Conservation (phyloP, 257 asterid genomes). For the Nicotiana knightiana region DNA sequence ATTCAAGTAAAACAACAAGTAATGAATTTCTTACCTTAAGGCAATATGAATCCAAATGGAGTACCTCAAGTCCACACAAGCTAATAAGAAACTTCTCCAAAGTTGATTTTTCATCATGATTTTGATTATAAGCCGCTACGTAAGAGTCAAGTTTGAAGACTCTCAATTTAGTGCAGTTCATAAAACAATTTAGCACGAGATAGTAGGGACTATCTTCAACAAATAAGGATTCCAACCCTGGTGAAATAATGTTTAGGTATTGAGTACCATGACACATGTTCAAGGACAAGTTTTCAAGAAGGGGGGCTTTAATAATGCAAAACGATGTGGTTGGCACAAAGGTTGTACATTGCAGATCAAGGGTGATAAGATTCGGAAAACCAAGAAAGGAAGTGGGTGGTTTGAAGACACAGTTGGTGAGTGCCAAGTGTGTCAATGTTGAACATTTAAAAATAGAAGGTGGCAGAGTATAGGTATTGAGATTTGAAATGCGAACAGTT, state of each 20-base stretch:
- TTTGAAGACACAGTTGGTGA: not conserved
- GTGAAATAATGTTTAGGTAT: not conserved
- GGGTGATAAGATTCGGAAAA: not conserved
- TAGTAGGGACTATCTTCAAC: not conserved
- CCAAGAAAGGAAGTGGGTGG: not conserved
- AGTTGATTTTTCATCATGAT: not conserved
- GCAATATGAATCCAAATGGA: not conserved
- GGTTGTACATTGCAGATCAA: not conserved
- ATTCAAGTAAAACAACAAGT: not conserved
- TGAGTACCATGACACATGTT: not conserved
- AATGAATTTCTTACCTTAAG: not conserved
- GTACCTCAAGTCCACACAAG: not conserved
- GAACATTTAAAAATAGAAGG: not conserved
- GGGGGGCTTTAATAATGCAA: not conserved
- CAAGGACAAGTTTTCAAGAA: not conserved
- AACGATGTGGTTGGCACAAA: not conserved
- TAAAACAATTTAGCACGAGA: not conserved
- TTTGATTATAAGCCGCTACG: not conserved
- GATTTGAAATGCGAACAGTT: not conserved
- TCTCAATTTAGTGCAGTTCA: not conserved
- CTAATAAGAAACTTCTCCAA: not conserved
- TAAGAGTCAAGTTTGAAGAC: not conserved
- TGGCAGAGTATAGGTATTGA: not conserved
- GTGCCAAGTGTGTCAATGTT: not conserved
- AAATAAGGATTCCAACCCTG: not conserved